A percentile compares a stretch with the other conserved stretches of the same genome.
phyloP scores from a whole-genome alignment of 345 rosid species.

The Citrus unshiu region DNA sequence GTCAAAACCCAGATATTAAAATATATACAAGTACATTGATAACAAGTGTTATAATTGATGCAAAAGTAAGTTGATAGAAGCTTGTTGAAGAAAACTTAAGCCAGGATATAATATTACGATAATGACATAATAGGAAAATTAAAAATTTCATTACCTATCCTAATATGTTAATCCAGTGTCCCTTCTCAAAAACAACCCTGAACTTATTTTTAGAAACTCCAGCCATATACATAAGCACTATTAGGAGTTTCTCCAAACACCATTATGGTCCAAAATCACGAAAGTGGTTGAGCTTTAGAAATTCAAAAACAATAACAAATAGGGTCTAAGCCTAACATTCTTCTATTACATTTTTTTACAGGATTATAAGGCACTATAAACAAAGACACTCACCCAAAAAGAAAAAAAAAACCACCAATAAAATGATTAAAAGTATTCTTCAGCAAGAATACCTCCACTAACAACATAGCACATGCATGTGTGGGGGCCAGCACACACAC shows the following conservation, averaged over 20 bases:
- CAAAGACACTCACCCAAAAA: not conserved
- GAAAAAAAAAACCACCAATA: not conserved
- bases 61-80: not conserved
- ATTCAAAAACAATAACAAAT: no score
- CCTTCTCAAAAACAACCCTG: no score
- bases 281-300: no score
- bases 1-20: no score
- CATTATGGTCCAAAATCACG: not conserved
- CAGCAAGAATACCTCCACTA: not conserved
- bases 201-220: no score
- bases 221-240: no score
- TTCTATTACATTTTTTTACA: not conserved
- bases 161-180: no score
- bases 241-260: not conserved
- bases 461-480: not conserved
- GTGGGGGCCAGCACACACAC: not conserved
- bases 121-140: no score
- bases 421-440: not conserved
- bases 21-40: no score
- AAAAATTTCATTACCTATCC: no score
- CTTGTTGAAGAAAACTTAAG: not conserved
- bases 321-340: not conserved
- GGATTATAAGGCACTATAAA: not conserved
- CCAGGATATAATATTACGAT: not conserved
- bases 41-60: not conserved